A percentile compares a stretch with the other conserved stretches of the same genome.
phyloP scores from a whole-genome alignment of 768 basidiomycete species.

The Hypholoma fasciculare region DNA sequence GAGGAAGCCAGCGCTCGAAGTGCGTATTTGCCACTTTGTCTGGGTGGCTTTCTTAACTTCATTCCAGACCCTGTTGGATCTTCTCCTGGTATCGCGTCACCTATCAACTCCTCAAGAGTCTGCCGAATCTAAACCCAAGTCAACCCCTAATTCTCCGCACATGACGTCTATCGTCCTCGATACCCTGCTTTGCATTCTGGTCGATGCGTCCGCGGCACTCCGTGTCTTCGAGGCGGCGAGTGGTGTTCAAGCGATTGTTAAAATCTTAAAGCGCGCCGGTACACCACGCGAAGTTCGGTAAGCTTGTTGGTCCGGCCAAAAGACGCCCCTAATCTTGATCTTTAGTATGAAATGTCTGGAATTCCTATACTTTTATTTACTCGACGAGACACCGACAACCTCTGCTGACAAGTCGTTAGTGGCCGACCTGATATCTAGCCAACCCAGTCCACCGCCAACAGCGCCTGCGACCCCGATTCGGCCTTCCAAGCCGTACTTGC shows the following conservation, averaged over 20 bases:
- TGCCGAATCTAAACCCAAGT: conserved; percentile 19
- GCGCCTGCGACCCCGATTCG: conserved; percentile 42
- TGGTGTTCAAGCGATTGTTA: conserved; percentile 84
- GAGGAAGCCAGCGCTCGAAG: conserved; percentile 68
- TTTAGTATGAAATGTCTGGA: conserved; percentile 94
- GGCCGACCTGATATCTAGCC: conserved; percentile 1
- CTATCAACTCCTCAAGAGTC: conserved; percentile 36
- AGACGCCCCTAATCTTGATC: background rate
- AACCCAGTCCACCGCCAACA: conserved; percentile 30
- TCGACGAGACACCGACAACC: conserved; percentile 64
- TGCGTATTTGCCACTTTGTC: conserved; percentile 24
- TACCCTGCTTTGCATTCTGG: conserved; percentile 84
- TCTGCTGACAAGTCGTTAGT: background rate
- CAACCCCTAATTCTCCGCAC: conserved; percentile 28
- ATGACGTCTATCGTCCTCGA: conserved; percentile 81
- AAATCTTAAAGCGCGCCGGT: conserved; percentile 80
- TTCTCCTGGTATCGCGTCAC: conserved; percentile 72
- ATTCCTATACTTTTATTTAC: conserved; percentile 91
- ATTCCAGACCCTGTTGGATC: conserved; percentile 67
- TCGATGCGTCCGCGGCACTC: conserved; percentile 75
- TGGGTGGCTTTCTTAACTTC: background rate
- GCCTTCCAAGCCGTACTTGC: conserved; percentile 38
- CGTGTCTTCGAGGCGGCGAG: conserved; percentile 76
- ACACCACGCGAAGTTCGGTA: conserved; percentile 89
- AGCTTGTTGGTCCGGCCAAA: conserved; percentile 16